A percentile compares a stretch with the other conserved stretches of the same genome.
Evolutionary conservation across 306 rosid species (phyloP).

Genomic region (Trifolium subterraneum): DNA sequence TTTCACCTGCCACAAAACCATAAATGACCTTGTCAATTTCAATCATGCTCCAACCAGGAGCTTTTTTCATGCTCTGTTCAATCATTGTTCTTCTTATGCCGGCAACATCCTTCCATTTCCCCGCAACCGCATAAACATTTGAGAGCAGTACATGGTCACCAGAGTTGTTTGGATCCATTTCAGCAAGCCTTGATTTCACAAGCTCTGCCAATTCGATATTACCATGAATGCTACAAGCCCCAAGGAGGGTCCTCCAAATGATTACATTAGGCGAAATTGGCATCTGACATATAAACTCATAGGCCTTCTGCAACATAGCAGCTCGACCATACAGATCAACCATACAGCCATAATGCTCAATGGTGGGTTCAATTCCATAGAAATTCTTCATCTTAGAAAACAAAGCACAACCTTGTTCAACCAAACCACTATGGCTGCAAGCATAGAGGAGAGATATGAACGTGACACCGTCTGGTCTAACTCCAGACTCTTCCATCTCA

Average conservation of each 20-base stretch:
- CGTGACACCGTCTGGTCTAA: constrained; percentile 70
- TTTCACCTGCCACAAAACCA: constrained; percentile 75
- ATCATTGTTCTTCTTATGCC: constrained; percentile 72
- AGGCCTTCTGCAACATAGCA: constrained; percentile 74
- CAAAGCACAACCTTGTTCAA: constrained; percentile 63
- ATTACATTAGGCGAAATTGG: constrained; percentile 72
- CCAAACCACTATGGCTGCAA: constrained; percentile 79
- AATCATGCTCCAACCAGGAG: constrained; percentile 85
- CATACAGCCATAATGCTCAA: constrained; percentile 90
- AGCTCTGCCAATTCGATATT: constrained; percentile 68
- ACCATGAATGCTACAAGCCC: constrained; percentile 92
- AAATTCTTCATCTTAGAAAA: constrained; percentile 66
- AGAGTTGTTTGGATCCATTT: constrained; percentile 75
- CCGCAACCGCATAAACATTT: constrained; percentile 73
- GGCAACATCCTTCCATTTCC: constrained; percentile 85
- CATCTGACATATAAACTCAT: constrained; percentile 68
- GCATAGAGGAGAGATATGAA: constrained; percentile 81
- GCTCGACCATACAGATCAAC: constrained; percentile 88
- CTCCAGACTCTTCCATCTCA: constrained; percentile 69
- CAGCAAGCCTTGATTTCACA: constrained; percentile 71
- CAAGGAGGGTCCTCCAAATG: constrained; percentile 89
- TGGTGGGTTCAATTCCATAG: constrained; percentile 63
- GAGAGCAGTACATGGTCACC: constrained; percentile 84
- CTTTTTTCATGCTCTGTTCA: constrained; percentile 59
- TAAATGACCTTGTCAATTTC: constrained; percentile 77